A percentile compares a stretch with the other conserved stretches of the same genome.
These are phyloP conservation scores for Dothistroma septosporum DNA, from an alignment of 2,329 filamentous ascomycete genomes.

Conservation along the genomic window DNA sequence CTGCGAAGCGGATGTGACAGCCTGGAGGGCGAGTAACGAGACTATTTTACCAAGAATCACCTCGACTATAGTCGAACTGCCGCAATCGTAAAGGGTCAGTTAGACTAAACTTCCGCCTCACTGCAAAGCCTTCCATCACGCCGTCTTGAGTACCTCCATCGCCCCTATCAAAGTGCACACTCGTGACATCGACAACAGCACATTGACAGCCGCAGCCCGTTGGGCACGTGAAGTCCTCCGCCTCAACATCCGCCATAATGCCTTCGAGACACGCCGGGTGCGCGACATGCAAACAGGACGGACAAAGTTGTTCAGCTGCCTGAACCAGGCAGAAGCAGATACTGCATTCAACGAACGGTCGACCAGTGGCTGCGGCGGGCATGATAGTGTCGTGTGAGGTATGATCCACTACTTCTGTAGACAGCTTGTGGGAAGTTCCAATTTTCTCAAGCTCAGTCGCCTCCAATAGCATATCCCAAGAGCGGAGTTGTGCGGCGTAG, in stretches of 20 bases:
- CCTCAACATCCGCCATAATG: constrained; percentile 11
- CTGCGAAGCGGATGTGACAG: neutral
- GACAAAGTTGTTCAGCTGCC: constrained; percentile 30
- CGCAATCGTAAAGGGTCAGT: constrained; percentile 28
- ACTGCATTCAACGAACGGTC: constrained; percentile 21
- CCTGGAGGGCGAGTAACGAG: too few species aligned
- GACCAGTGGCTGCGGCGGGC: constrained; percentile 2
- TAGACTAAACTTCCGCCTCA: constrained; percentile 24
- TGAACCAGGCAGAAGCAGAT: constrained; percentile 29
- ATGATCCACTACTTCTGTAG: neutral
- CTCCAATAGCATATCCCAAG: constrained; percentile 54
- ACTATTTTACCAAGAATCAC: neutral
- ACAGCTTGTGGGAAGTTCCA: constrained; percentile 18
- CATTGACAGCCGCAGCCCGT: constrained; percentile 33
- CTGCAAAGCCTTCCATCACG: neutral
- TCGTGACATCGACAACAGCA: constrained; percentile 11
- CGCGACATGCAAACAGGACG: constrained; percentile 28
- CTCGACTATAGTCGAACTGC: constrained; percentile 4
- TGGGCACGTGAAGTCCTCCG: constrained; percentile 26
- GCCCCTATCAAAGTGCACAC: constrained; percentile 8
- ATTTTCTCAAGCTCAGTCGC: constrained; percentile 58
- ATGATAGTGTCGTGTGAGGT: neutral
- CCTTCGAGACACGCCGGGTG: constrained; percentile 28
- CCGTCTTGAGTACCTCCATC: neutral
- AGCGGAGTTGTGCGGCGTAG: constrained; percentile 57